Base-by-base conservation (phyloP, 768 basidiomycete species). In the Hemileccinum impolitum region DNA sequence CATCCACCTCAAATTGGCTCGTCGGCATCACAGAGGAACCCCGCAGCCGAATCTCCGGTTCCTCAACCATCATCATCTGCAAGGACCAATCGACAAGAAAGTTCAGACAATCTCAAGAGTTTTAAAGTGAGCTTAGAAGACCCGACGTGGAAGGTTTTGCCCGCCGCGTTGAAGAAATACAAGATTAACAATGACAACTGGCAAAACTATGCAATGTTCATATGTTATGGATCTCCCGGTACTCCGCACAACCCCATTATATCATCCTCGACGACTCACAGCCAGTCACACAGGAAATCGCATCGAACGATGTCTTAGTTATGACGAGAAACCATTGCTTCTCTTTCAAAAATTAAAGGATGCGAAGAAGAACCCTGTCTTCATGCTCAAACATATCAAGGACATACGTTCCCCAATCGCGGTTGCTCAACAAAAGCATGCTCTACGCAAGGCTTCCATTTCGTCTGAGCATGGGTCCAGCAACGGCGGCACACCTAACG, bases 131-230 rank as follows among this genome's bases (percentile, higher is more conserved):
- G 90, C 56, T 68, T 99, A 49, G 95, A 98, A 47, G 96, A 99
- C 65, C 96, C 96, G 0, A 96, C 95, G 28, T 98, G 90, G 87
- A 98, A 98, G 65, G 96, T 99, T 18, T 74, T 99, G 14, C 96
- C 96, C 2, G 96, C 96, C 0, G 96, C 96, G 14, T 74, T 99
- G 54, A 97, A 97, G 73, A 98, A 98, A 69, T 99, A 99, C 68
- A 94, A 91, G 63, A 98, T 98, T 70, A 93, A 95, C 67, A 91
- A 91, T 57, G 96, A 98, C 55, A 94, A 90, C 67, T 99, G 96
- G 96, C 87, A 93, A 74, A 90, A 93, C 61, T 99, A 98, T 72
- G 96, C 96, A 25, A 90, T 99, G 87, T 99, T 99, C 71, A 98
- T 99, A 52, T 98, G 95, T 60, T 97, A 95, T 67, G 95, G 94